Evolutionary conservation across 805 yeast species (phyloP).

Genomic region (Sungouiozyma ichnusensis): DNA sequence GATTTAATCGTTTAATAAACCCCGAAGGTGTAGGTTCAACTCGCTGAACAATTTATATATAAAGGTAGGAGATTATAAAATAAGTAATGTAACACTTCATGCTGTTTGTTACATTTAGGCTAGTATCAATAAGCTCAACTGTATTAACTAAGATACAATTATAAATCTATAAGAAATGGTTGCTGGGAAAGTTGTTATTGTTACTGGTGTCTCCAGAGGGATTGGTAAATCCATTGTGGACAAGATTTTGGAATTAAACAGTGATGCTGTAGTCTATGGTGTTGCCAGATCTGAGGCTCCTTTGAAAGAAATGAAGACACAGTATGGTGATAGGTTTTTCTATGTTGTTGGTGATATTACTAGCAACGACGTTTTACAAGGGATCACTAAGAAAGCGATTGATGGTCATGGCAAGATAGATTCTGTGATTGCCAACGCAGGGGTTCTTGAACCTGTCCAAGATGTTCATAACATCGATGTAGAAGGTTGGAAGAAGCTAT

Average conservation of each 20-base stretch:
- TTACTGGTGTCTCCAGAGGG: constrained; percentile 64
- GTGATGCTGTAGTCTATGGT: constrained; percentile 44
- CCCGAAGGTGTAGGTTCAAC: too few species aligned
- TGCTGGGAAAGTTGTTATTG: constrained; percentile 34
- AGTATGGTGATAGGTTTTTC: constrained; percentile 43
- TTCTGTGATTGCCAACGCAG: constrained; percentile 70
- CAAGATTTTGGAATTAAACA: constrained; percentile 31
- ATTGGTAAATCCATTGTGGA: constrained; percentile 70
- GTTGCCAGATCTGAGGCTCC: constrained; percentile 58
- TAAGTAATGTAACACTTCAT: too few species aligned
- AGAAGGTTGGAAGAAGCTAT: constrained; percentile 50
- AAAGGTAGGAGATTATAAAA: too few species aligned
- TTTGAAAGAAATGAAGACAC: constrained; percentile 33
- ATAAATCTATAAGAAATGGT: constrained; percentile 15
- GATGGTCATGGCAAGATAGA: constrained; percentile 48
- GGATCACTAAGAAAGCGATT: constrained; percentile 39
- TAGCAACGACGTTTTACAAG: constrained; percentile 23
- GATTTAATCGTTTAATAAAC: too few species aligned
- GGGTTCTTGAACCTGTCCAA: constrained; percentile 71
- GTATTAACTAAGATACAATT: constrained; percentile 21
- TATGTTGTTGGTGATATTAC: constrained; percentile 55
- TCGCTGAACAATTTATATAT: too few species aligned
- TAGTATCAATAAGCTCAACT: neutral
- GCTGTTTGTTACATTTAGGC: too few species aligned
- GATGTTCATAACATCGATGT: constrained; percentile 35